phyloP scores from a whole-genome alignment of 371 early-diverging fungal genomes.

The Mucor ambiguus region DNA sequence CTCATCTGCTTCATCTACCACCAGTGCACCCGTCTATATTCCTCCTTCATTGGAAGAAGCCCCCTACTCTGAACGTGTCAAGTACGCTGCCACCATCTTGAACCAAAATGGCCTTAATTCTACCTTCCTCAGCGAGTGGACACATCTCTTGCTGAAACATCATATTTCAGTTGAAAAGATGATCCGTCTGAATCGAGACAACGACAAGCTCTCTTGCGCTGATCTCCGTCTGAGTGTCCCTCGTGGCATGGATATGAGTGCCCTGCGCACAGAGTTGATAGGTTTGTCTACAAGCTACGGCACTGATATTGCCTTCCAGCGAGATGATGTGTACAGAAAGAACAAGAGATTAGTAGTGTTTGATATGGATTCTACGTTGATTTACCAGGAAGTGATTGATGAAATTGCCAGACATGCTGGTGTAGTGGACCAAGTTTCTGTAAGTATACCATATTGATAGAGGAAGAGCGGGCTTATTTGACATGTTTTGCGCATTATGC shows the following conservation, averaged over 20 bases:
- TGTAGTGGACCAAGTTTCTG: constrained; percentile 89
- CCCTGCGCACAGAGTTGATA: constrained; percentile 70
- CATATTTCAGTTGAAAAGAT: constrained; percentile 84
- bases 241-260: constrained; percentile 56
- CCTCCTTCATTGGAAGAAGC: constrained; percentile 77
- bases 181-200: constrained; percentile 68
- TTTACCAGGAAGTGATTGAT: constrained; percentile 98
- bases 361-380: constrained; percentile 98
- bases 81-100: constrained; percentile 83
- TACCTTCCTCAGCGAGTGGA: constrained; percentile 75
- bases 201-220: constrained; percentile 64
- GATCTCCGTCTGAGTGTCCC: constrained; percentile 84
- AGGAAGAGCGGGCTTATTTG: neutral
- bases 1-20: constrained; percentile 14
- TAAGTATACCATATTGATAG: constrained; percentile 35
- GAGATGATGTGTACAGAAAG: constrained; percentile 83
- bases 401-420: constrained; percentile 94
- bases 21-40: constrained; percentile 26
- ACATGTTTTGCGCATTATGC: neutral
- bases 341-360: constrained; percentile 95
- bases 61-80: constrained; percentile 76
- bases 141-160: constrained; percentile 64
- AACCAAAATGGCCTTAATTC: constrained; percentile 78
- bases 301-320: constrained; percentile 88
- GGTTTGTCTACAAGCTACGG: constrained; percentile 67